These are phyloP conservation scores for Nicotiana tabacum DNA, from an alignment of 257 asterid species.

Conservation along the genomic window DNA sequence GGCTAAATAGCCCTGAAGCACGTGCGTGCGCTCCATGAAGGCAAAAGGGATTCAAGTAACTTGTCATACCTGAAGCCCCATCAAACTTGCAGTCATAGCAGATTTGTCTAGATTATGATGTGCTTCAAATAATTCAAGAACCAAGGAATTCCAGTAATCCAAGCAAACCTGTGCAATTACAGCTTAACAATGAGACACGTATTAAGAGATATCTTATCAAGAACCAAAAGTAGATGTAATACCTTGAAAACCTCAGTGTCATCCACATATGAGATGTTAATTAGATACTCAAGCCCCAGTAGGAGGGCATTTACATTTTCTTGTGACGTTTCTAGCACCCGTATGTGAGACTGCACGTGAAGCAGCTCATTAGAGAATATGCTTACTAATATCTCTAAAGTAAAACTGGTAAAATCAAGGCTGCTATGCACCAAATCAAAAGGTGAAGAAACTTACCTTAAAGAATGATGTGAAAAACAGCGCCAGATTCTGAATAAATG, in stretches of 20 bases:
- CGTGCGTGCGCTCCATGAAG: background rate
- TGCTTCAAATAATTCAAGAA: constrained; percentile 86
- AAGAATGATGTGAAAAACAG: constrained; percentile 88
- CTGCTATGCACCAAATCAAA: background rate
- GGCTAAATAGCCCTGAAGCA: background rate
- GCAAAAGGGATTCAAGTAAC: background rate
- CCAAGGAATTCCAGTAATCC: constrained; percentile 94
- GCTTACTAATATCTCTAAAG: background rate
- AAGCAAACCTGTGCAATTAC: constrained; percentile 71
- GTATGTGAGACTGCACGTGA: constrained; percentile 71
- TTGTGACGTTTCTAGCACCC: constrained; percentile 70
- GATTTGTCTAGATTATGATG: constrained; percentile 68
- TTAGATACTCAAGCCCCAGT: constrained; percentile 87
- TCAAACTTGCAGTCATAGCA: constrained; percentile 55
- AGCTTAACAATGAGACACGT: background rate
- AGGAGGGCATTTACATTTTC: constrained; percentile 67
- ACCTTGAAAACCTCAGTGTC: constrained; percentile 99
- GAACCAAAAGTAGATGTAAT: constrained; percentile 1
- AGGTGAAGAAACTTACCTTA: constrained; percentile 50
- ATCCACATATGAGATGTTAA: constrained; percentile 86
- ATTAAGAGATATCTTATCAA: background rate
- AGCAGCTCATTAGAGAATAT: constrained; percentile 1
- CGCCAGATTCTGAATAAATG: constrained; percentile 91
- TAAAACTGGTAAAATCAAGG: background rate
- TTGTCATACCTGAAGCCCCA: constrained; percentile 75